Evolutionary conservation across 2,329 filamentous ascomycete species (phyloP).

Genomic region (Thielaviopsis musarum): DNA sequence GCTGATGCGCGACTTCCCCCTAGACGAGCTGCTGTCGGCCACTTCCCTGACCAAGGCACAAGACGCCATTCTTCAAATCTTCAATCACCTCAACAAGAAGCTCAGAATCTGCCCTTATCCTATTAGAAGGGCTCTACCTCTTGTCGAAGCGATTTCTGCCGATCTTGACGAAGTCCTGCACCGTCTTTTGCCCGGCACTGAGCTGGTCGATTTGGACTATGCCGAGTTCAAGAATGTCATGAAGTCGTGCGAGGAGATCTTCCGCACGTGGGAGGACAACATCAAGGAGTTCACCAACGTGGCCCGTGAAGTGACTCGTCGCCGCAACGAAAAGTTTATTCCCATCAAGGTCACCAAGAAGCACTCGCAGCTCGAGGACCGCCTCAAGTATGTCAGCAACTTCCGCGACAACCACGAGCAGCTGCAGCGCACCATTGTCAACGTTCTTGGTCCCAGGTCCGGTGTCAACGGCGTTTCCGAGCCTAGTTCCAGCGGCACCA

Average conservation of each 20-base stretch:
- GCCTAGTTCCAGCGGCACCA: constrained; percentile 38
- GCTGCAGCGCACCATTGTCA: constrained; percentile 87
- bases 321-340: constrained; percentile 94
- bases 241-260: constrained; percentile 69
- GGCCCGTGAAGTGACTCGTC: constrained; percentile 81
- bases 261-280: constrained; percentile 85
- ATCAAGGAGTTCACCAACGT: constrained; percentile 97
- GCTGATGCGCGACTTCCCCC: constrained; percentile 92
- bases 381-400: constrained; percentile 81
- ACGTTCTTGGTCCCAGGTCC: constrained; percentile 67
- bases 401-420: constrained; percentile 98
- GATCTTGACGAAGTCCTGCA: constrained; percentile 82
- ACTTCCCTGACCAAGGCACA: constrained; percentile 77
- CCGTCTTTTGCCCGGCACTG: constrained; percentile 65
- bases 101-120: constrained; percentile 92
- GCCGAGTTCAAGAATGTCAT: constrained; percentile 78
- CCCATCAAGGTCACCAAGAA: constrained; percentile 88
- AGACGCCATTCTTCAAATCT: constrained; percentile 78
- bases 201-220: constrained; percentile 84
- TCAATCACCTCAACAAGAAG: constrained; percentile 93
- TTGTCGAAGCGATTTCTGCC: constrained; percentile 93
- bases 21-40: constrained; percentile 86
- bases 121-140: constrained; percentile 70
- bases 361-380: constrained; percentile 76
- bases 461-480: constrained; percentile 29